phyloP scores from a whole-genome alignment of 1,284 basidiomycete species.

The Termitomyces sp. region DNA sequence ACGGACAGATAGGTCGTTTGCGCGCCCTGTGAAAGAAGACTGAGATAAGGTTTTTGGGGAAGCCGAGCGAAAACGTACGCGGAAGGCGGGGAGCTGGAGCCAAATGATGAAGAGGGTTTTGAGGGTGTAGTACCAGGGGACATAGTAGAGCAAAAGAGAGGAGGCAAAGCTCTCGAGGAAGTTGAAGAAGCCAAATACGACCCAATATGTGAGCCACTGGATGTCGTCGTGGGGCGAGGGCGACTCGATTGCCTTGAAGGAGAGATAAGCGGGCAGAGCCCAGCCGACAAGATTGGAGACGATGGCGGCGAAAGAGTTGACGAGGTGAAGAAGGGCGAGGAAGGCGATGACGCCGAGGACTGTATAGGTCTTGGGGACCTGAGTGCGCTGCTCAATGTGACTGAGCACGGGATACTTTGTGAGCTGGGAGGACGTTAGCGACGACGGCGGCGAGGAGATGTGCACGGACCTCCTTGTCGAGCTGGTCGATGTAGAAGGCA shows the following conservation, averaged over 20 bases:
- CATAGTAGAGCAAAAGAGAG: constrained; percentile 72
- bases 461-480: constrained; percentile 88
- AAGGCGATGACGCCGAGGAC: constrained; percentile 72
- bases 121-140: constrained; percentile 88
- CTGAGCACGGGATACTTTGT: constrained; percentile 86
- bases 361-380: constrained; percentile 90
- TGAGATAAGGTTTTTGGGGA: constrained; percentile 9
- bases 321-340: constrained; percentile 65
- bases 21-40: constrained; percentile 51
- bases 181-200: constrained; percentile 83
- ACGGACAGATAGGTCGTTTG: constrained; percentile 63
- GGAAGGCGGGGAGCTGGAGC: constrained; percentile 78
- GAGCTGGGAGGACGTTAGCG: constrained; percentile 47
- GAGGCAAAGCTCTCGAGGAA: constrained; percentile 77
- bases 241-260: constrained; percentile 79
- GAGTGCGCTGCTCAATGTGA: constrained; percentile 84
- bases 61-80: constrained; percentile 42
- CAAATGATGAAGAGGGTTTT: constrained; percentile 87
- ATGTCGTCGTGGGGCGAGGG: constrained; percentile 71
- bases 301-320: constrained; percentile 79
- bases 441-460: constrained; percentile 15
- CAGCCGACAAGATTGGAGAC: constrained; percentile 84
- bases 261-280: constrained; percentile 81
- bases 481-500: constrained; percentile 71
- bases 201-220: constrained; percentile 90